Percentiles rank a stretch among this genome's conserved stretches.
phyloP scores from a whole-genome alignment of 768 basidiomycete species.

The Boletus speciosus region DNA sequence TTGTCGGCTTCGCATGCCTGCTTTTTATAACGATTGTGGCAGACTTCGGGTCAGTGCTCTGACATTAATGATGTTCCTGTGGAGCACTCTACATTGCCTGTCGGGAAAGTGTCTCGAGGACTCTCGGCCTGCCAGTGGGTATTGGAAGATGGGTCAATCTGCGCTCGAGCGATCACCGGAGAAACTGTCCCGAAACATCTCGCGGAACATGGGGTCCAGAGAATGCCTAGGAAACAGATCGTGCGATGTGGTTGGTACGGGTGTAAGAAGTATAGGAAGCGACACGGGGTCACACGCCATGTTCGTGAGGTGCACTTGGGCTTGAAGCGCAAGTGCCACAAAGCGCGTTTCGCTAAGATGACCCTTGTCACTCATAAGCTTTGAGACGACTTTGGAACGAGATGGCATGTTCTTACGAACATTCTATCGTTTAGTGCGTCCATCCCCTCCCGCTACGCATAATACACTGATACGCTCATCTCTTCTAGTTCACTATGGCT shows the following conservation, averaged over 20 bases:
- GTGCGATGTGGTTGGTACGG: conserved; percentile 9
- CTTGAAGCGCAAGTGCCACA: conserved; percentile 5
- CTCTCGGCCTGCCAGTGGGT: conserved; percentile 4
- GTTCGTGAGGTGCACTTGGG: conserved; percentile 15
- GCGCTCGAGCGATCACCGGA: neutral
- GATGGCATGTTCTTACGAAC: neutral
- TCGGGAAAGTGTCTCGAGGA: neutral
- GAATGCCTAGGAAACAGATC: neutral
- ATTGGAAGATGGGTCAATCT: neutral
- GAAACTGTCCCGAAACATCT: conserved; percentile 7
- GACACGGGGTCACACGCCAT: conserved; percentile 10
- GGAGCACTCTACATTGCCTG: neutral
- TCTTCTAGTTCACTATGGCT: neutral
- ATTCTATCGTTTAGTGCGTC: neutral
- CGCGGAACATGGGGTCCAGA: conserved; percentile 4
- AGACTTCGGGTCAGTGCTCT: neutral
- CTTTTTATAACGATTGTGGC: neutral
- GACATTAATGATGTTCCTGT: no score
- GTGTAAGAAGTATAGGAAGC: neutral
- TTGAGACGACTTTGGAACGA: neutral
- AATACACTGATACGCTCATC: neutral
- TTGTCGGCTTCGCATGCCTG: neutral
- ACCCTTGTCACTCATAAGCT: neutral
- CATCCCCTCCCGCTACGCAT: neutral
- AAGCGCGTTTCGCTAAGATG: neutral